Conservation (phyloP, 2,329 filamentous ascomycete species). For the Colletotrichum caudatum region DNA sequence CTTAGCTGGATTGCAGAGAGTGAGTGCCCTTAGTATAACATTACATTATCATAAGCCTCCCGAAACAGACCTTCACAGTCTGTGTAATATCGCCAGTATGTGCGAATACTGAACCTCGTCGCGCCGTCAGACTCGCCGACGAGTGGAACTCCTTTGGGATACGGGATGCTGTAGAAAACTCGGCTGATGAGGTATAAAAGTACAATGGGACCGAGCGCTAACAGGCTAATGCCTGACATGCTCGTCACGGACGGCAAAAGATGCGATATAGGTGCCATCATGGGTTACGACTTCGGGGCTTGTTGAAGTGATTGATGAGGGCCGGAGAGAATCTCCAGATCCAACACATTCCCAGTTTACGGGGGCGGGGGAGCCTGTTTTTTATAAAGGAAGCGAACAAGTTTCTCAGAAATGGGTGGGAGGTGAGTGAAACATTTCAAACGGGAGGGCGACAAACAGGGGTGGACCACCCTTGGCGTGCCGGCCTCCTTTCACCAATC, state of each 20-base stretch:
- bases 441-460: conserved; percentile 7
- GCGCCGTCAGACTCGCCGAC: conserved; percentile 45
- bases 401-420: neutral
- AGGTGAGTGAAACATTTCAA: neutral
- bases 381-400: conserved; percentile 14
- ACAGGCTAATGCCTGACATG: conserved; percentile 19
- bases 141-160: conserved; percentile 46
- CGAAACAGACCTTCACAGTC: conserved; percentile 48
- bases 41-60: conserved; percentile 50
- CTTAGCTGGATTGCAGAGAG: neutral
- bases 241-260: conserved; percentile 13
- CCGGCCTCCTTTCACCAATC: neutral
- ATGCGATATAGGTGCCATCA: conserved; percentile 19
- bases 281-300: neutral
- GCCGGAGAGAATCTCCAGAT: neutral
- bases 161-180: conserved; percentile 42
- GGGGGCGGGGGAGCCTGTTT: neutral
- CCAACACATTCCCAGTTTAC: neutral
- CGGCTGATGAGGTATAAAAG: conserved; percentile 43
- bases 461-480: conserved; percentile 12
- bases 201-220: conserved; percentile 24
- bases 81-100: conserved; percentile 47
- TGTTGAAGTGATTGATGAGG: neutral
- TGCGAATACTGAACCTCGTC: conserved; percentile 48
- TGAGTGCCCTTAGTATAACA: neutral